Percentiles rank a stretch among this genome's conserved stretches.
Conservation (phyloP, 176 grass and related monocot species). For the Carex myosuroides region DNA sequence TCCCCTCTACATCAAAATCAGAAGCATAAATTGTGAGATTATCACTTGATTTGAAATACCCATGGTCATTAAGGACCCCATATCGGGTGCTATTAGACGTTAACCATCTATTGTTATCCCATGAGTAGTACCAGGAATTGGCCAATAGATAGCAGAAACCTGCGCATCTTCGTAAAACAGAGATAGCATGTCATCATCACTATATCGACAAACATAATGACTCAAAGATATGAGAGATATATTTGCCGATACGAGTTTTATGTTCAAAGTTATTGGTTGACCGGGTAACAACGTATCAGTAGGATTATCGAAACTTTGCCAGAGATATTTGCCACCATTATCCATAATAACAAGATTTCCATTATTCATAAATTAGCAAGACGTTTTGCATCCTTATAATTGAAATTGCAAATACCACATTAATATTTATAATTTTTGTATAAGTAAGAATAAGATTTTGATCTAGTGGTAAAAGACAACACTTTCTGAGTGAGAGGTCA, state of each 20-base stretch:
- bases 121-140: conserved; percentile 29
- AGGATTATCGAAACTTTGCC: conserved; percentile 53
- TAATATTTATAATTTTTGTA: no score
- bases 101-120: conserved; percentile 34
- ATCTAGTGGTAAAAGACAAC: no score
- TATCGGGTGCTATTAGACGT: conserved; percentile 40
- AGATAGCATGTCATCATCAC: conserved; percentile 45
- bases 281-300: conserved; percentile 47
- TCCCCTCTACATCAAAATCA: conserved; percentile 9
- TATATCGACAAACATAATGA: conserved; percentile 43
- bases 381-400: no score
- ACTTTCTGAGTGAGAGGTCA: no score
- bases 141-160: conserved; percentile 61
- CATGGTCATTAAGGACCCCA: conserved; percentile 34
- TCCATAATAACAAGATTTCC: conserved; percentile 43
- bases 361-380: conserved; percentile 3
- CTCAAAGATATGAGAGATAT: conserved; percentile 20
- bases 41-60: conserved; percentile 50
- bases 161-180: conserved; percentile 47
- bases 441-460: no score
- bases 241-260: conserved; percentile 21
- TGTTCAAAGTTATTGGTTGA: conserved; percentile 32
- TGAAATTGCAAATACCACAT: no score
- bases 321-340: conserved; percentile 28
- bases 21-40: conserved; percentile 33